A percentile compares a stretch with the other conserved stretches of the same genome.
phyloP scores from a whole-genome alignment of 2,329 filamentous ascomycete genomes.

The Aschersonia sp. region DNA sequence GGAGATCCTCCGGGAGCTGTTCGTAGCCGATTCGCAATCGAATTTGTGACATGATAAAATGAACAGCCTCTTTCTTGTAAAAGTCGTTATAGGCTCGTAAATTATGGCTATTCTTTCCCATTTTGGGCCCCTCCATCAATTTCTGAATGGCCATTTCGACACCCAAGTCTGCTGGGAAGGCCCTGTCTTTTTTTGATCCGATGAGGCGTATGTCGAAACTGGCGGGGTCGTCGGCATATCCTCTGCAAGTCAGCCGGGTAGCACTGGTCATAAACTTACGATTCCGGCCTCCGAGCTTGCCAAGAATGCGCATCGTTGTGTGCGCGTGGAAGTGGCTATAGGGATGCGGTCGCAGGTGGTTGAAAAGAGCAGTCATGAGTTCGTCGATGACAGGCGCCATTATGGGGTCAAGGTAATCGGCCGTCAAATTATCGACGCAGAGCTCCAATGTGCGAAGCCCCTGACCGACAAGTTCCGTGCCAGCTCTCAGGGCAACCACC shows the following conservation, averaged over 20 bases:
- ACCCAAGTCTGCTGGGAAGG: slow-evolving; percentile 76
- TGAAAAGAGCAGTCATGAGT: slow-evolving; percentile 93
- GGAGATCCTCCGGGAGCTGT: slow-evolving; percentile 76
- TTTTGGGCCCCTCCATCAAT: slow-evolving; percentile 65
- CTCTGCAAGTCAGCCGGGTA: slow-evolving; percentile 67
- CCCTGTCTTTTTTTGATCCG: slow-evolving; percentile 75
- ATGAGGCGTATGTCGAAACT: slow-evolving; percentile 84
- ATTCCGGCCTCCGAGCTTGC: slow-evolving; percentile 90
- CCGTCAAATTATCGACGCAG: slow-evolving; percentile 95
- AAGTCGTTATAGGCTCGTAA: slow-evolving; percentile 56
- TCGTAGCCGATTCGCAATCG: slow-evolving; percentile 86
- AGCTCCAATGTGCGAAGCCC: slow-evolving; percentile 86
- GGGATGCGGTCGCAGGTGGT: slow-evolving; percentile 83
- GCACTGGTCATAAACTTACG: slow-evolving; percentile 89
- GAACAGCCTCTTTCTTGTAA: slow-evolving; percentile 88
- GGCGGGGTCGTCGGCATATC: slow-evolving; percentile 73
- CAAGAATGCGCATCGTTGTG: slow-evolving; percentile 92
- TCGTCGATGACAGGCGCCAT: slow-evolving; percentile 99
- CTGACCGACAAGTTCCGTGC: slow-evolving; percentile 87
- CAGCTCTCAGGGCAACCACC: slow-evolving; percentile 85
- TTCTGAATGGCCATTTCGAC: slow-evolving; percentile 83
- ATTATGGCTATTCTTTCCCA: slow-evolving; percentile 30
- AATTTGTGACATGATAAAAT: slow-evolving; percentile 74
- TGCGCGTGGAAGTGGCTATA: slow-evolving; percentile 97
- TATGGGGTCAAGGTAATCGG: slow-evolving; percentile 94